phyloP scores from a whole-genome alignment of 305 asterid genomes.

The Rubia balearica region DNA sequence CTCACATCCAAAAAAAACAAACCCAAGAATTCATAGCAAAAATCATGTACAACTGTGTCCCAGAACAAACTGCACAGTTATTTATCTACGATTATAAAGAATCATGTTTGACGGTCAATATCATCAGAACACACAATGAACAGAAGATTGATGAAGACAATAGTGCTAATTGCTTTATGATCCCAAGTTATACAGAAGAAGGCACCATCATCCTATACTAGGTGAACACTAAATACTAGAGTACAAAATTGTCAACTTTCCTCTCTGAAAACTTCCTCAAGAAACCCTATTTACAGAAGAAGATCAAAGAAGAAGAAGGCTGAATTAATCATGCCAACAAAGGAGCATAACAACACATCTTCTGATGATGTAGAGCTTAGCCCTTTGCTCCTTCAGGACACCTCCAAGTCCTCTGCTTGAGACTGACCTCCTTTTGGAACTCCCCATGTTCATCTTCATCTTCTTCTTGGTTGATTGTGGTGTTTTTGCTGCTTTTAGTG shows the following conservation, averaged over 20 bases:
- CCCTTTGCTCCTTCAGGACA: constrained; percentile 42
- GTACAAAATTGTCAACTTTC: constrained; percentile 22
- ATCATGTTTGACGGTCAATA: too few relatives aligned
- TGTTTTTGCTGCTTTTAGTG: background rate
- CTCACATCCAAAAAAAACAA: too few relatives aligned
- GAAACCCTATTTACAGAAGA: constrained; percentile 16
- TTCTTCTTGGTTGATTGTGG: background rate
- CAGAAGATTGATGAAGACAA: background rate
- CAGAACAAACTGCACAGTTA: too few relatives aligned
- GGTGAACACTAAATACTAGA: constrained; percentile 9
- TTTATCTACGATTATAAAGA: background rate
- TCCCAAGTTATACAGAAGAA: constrained; percentile 16
- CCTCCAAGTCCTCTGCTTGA: constrained; percentile 37
- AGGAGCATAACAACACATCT: constrained; percentile 57
- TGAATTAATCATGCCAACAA: constrained; percentile 40
- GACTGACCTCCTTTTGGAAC: constrained; percentile 33
- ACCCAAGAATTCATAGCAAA: constrained; percentile 3
- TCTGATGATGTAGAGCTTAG: constrained; percentile 41
- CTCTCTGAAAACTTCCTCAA: background rate
- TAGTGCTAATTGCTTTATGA: constrained; percentile 10
- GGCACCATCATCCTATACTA: constrained; percentile 10
- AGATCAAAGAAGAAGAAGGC: constrained; percentile 4
- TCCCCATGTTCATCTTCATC: constrained; percentile 36
- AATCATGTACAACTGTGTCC: background rate
- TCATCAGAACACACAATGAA: background rate